A percentile compares a stretch with the other conserved stretches of the same genome.
These are phyloP conservation scores for Candida ponderosae DNA, from an alignment of 805 yeast genomes.

Conservation along the genomic window DNA sequence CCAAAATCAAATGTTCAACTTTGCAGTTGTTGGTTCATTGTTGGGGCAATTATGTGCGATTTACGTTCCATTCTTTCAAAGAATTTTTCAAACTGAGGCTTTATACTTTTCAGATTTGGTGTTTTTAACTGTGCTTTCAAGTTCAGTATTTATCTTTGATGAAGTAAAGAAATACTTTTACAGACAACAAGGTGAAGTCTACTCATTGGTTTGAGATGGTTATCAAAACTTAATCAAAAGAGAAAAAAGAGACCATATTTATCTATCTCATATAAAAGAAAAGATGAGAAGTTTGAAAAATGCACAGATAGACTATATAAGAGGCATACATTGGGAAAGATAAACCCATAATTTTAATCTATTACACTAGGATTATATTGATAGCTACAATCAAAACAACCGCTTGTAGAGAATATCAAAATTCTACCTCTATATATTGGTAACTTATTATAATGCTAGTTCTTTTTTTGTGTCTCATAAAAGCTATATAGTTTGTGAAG, in stretches of 20 bases:
- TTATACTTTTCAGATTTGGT: conserved; percentile 62
- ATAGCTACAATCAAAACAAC: no score
- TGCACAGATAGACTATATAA: no score
- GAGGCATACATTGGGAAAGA: no score
- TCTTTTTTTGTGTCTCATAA: conserved; percentile 1
- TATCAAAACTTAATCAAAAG: not conserved
- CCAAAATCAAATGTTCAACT: conserved; percentile 82
- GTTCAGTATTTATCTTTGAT: conserved; percentile 81
- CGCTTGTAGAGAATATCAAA: no score
- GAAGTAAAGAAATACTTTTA: conserved; percentile 58
- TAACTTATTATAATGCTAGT: conserved; percentile 2
- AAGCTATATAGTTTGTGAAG: conserved; percentile 44
- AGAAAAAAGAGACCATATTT: not conserved
- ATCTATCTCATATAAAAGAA: not conserved
- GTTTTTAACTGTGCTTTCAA: conserved; percentile 54
- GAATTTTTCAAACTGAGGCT: conserved; percentile 92
- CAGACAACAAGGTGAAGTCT: conserved; percentile 10
- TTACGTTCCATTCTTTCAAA: conserved; percentile 88
- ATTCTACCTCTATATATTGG: no score
- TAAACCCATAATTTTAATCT: not conserved
- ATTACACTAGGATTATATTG: no score
- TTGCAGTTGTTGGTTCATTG: conserved; percentile 83
- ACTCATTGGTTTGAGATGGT: conserved; percentile 18
- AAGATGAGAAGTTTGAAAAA: no score
- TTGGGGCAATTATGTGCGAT: conserved; percentile 91